Conservation (phyloP, 345 rosid species). For the Linum usitatissimum region DNA sequence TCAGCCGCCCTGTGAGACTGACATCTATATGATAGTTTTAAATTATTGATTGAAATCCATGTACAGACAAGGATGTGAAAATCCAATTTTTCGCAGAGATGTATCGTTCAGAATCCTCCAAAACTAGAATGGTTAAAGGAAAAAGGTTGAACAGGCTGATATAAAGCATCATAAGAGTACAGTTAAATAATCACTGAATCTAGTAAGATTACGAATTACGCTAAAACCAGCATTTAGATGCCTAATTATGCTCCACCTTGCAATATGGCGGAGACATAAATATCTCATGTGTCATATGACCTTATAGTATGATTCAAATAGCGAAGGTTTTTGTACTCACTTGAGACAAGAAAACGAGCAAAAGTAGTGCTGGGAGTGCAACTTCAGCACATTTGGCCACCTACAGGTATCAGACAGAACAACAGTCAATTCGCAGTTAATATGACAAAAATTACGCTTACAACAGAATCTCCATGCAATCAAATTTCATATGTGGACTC, state of each 20-base stretch:
- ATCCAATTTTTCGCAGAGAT: neutral
- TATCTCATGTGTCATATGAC: neutral
- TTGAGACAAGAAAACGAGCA: conserved; percentile 65
- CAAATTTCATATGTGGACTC: neutral
- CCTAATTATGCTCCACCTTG: neutral
- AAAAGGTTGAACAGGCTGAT: no score
- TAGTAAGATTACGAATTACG: neutral
- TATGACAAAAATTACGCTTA: neutral
- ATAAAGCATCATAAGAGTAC: neutral
- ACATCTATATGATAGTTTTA: neutral
- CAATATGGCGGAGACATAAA: neutral
- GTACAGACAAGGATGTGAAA: neutral
- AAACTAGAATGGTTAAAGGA: conserved; percentile 6
- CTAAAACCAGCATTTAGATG: no score
- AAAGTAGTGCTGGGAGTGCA: conserved; percentile 70
- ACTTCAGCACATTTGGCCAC: conserved; percentile 66
- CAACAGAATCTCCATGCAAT: neutral
- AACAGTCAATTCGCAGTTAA: conserved; percentile 3
- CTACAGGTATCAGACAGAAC: conserved; percentile 26
- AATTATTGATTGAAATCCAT: neutral
- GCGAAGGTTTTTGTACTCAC: conserved; percentile 25
- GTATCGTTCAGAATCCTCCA: neutral
- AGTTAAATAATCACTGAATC: neutral
- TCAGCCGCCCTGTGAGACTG: neutral
- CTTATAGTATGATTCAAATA: neutral